Evolutionary conservation across 208 protist species (phyloP).

Genomic region (Borovskyia barvae): DNA sequence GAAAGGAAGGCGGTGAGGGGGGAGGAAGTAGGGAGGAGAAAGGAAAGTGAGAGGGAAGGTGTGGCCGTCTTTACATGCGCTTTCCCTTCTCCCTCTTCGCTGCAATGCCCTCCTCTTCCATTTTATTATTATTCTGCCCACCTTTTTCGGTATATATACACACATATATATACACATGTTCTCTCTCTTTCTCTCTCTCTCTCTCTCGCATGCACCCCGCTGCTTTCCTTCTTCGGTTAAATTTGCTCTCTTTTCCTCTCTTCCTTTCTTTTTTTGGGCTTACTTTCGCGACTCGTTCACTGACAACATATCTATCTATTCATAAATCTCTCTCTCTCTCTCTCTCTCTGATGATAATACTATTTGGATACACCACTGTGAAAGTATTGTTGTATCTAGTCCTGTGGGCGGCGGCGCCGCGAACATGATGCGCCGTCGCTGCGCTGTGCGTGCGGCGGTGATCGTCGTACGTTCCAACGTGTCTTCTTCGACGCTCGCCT

Average conservation of each 20-base stretch:
- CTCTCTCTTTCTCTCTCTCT: not conserved
- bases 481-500: not conserved
- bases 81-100: too few relatives aligned
- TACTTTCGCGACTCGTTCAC: constrained; percentile 1
- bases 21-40: too few relatives aligned
- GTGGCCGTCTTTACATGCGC: too few relatives aligned
- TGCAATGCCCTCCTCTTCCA: too few relatives aligned
- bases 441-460: constrained; percentile 3
- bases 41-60: too few relatives aligned
- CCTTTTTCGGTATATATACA: too few relatives aligned
- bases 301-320: not conserved
- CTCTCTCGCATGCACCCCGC: not conserved
- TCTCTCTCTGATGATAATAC: not conserved
- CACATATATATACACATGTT: too few relatives aligned
- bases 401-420: too few relatives aligned
- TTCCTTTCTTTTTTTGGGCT: constrained; percentile 9
- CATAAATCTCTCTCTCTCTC: not conserved
- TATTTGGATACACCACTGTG: not conserved
- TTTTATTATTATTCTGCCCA: too few relatives aligned
- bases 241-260: constrained; percentile 7
- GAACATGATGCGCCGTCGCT: constrained; percentile 42
- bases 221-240: constrained; percentile 7
- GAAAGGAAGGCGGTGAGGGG: too few relatives aligned
- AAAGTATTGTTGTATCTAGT: too few relatives aligned
- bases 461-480: not conserved